A percentile compares a stretch with the other conserved stretches of the same genome.
Conservation (phyloP, 352 stramenopile genomes). For the Globisporangium spiculum region DNA sequence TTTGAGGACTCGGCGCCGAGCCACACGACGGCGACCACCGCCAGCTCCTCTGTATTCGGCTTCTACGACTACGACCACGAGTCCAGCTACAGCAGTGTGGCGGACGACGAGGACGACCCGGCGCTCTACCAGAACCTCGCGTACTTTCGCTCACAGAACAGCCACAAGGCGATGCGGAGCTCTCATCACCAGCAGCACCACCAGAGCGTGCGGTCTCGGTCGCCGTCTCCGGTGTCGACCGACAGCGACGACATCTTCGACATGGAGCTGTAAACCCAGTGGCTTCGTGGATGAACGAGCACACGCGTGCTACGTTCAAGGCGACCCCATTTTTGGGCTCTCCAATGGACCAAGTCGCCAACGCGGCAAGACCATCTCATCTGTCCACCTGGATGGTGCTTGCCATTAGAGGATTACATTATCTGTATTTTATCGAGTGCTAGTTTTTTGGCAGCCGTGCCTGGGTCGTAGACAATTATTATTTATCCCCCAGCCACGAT, state of each 20-base stretch:
- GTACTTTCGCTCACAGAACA: slow-evolving; percentile 61
- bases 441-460: slow-evolving; percentile 13
- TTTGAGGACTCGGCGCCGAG: slow-evolving; percentile 20
- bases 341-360: no score
- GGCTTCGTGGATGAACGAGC: not conserved
- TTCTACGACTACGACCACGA: not conserved
- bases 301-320: no score
- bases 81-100: slow-evolving; percentile 25
- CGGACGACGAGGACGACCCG: slow-evolving; percentile 55
- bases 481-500: slow-evolving; percentile 15
- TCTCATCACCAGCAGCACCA: slow-evolving; percentile 6
- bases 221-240: slow-evolving; percentile 6
- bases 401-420: slow-evolving; percentile 3
- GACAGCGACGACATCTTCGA: slow-evolving; percentile 57
- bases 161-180: slow-evolving; percentile 15
- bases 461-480: slow-evolving; percentile 6
- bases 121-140: slow-evolving; percentile 65
- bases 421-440: slow-evolving; percentile 5
- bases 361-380: no score
- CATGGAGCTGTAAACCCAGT: slow-evolving; percentile 52
- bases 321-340: no score
- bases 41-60: not conserved
- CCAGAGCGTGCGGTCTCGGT: slow-evolving; percentile 7
- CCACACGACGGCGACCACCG: slow-evolving; percentile 3
- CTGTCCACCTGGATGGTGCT: no score